phyloP scores from a whole-genome alignment of 495 filamentous ascomycete species.

The Penicillium pancosmium region DNA sequence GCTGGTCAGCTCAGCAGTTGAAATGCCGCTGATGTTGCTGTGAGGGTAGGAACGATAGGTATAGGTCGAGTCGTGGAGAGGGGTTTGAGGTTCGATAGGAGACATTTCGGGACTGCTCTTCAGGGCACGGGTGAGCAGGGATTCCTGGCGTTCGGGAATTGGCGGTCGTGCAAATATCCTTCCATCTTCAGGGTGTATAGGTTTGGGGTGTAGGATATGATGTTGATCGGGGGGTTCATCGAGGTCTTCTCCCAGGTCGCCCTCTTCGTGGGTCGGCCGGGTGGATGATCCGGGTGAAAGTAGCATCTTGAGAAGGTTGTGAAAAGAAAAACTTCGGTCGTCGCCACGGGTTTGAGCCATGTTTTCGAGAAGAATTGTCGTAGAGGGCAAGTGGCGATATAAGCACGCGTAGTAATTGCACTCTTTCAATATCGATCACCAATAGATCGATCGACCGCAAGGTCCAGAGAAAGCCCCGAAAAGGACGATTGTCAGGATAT shows the following conservation, averaged over 20 bases:
- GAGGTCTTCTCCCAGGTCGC: constrained; percentile 51
- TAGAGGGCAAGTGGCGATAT: constrained; percentile 4
- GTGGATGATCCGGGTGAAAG: constrained; percentile 44
- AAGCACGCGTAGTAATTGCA: constrained; percentile 16
- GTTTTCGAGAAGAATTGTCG: constrained; percentile 5
- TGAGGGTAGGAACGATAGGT: constrained; percentile 68
- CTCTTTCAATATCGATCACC: constrained; percentile 39
- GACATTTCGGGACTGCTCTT: constrained; percentile 62
- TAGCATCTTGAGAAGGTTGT: constrained; percentile 52
- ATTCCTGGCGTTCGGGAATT: constrained; percentile 60
- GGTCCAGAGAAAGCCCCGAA: constrained; percentile 35
- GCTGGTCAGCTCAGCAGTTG: constrained; percentile 85
- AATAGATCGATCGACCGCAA: constrained; percentile 35
- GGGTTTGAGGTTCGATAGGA: constrained; percentile 40
- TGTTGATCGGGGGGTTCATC: constrained; percentile 53
- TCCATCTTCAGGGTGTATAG: constrained; percentile 32
- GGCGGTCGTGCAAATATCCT: constrained; percentile 38
- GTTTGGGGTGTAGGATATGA: constrained; percentile 33
- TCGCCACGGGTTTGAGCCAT: constrained; percentile 47
- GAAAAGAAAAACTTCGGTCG: constrained; percentile 44
- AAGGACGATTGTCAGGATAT: constrained; percentile 53
- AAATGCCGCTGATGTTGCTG: constrained; percentile 75
- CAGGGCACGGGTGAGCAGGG: constrained; percentile 79
- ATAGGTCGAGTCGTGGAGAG: constrained; percentile 40
- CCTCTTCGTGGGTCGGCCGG: constrained; percentile 42